Conservation (phyloP, 768 basidiomycete species). For the Boletellus emodensis region DNA sequence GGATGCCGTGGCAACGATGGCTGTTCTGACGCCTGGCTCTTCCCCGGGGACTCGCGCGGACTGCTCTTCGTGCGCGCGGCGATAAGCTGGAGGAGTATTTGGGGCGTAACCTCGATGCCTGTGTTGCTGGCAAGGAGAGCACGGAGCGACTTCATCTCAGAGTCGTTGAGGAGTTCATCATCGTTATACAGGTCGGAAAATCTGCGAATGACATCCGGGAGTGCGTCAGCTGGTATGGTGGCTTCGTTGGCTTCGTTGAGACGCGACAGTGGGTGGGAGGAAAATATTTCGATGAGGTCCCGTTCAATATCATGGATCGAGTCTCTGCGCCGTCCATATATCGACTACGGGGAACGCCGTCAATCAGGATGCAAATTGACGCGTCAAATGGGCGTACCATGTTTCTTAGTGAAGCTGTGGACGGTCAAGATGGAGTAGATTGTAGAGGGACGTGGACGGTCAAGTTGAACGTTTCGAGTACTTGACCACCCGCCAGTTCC, state of each 20-base stretch:
- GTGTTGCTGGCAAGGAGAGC: constrained; percentile 54
- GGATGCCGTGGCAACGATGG: constrained; percentile 8
- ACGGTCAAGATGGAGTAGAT: not conserved
- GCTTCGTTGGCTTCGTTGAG: constrained; percentile 56
- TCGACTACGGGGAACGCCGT: constrained; percentile 21
- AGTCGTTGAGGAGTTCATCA: constrained; percentile 56
- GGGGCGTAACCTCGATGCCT: constrained; percentile 64
- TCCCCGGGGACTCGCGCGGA: constrained; percentile 27
- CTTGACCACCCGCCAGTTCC: constrained; percentile 4
- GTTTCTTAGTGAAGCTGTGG: constrained; percentile 6
- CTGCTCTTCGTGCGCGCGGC: constrained; percentile 52
- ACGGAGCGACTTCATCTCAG: constrained; percentile 61
- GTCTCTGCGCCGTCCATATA: constrained; percentile 59
- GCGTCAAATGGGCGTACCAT: constrained; percentile 24
- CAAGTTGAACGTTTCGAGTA: constrained; percentile 4
- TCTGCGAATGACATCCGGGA: constrained; percentile 64
- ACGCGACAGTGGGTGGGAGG: constrained; percentile 57
- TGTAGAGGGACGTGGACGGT: constrained; percentile 7
- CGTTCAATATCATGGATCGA: constrained; percentile 69
- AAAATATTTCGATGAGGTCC: constrained; percentile 64
- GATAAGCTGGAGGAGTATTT: constrained; percentile 59
- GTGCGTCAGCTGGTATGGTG: constrained; percentile 64
- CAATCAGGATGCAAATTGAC: constrained; percentile 3
- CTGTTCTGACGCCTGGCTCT: constrained; percentile 12
- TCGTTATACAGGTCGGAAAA: constrained; percentile 60